Evolutionary conservation across 176 grass and related monocot genomes (phyloP).

Genomic region (Thinopyrum elongatum): DNA sequence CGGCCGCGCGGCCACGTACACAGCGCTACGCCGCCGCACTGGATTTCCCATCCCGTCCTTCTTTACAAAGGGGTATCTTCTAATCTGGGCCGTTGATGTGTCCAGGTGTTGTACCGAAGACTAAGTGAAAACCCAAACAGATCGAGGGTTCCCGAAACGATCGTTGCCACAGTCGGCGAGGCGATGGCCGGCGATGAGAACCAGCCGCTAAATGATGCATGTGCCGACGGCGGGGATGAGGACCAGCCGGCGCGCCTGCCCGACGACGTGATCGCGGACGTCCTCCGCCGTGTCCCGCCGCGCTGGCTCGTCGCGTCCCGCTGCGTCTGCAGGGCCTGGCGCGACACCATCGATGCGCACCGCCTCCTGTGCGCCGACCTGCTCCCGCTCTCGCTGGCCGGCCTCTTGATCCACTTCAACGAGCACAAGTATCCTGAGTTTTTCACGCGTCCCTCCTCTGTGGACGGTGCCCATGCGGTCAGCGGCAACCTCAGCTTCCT

Average conservation of each 20-base stretch:
- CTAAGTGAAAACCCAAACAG: no score
- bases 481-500: background rate
- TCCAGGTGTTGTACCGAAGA: no score
- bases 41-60: no score
- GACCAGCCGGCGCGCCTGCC: background rate
- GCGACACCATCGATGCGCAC: background rate
- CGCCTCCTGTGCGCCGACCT: background rate
- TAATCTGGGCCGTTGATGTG: no score
- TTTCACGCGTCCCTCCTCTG: background rate
- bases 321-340: background rate
- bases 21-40: no score
- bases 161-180: no score
- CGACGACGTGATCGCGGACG: background rate
- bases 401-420: background rate
- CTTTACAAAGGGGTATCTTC: no score
- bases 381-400: background rate
- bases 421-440: background rate
- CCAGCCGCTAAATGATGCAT: background rate
- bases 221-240: no score
- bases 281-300: background rate
- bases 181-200: background rate
- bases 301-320: background rate
- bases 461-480: background rate
- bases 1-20: no score
- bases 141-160: no score